Evolutionary conservation across 768 basidiomycete genomes (phyloP).

Genomic region (Amanita phalloides): DNA sequence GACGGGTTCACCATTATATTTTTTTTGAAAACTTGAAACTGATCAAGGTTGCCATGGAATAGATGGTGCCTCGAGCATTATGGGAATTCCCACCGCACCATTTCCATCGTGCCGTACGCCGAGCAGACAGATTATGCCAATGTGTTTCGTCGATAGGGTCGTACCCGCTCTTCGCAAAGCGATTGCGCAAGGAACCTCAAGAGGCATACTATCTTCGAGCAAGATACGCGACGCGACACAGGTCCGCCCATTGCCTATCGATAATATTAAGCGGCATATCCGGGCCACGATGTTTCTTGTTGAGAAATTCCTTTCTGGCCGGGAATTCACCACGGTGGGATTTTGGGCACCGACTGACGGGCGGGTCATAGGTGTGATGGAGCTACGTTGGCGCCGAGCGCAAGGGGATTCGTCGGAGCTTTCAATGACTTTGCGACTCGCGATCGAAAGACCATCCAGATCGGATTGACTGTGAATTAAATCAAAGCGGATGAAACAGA

Average conservation of each 20-base stretch:
- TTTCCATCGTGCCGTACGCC: conserved; percentile 10
- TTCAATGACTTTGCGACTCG: not conserved
- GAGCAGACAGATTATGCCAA: not conserved
- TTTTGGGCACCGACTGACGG: conserved; percentile 14
- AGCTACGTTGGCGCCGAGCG: not conserved
- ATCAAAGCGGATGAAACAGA: not conserved
- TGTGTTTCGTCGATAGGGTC: conserved; percentile 5
- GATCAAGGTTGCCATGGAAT: not conserved
- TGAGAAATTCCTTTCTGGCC: conserved; percentile 15
- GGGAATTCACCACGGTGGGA: conserved; percentile 15
- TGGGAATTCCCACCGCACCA: conserved; percentile 13
- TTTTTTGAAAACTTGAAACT: not conserved
- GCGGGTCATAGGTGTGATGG: conserved; percentile 9
- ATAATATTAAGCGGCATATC: conserved; percentile 10
- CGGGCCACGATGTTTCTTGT: conserved; percentile 12
- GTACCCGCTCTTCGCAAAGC: conserved; percentile 16
- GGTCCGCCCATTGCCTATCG: too few species aligned
- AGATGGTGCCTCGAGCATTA: conserved; percentile 16
- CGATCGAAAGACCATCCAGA: not conserved
- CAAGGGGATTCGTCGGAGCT: not conserved
- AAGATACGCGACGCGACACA: conserved; percentile 10
- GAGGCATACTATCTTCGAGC: conserved; percentile 12
- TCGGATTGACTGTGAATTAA: not conserved
- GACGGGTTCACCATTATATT: not conserved
- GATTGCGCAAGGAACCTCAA: conserved; percentile 10